These are phyloP conservation scores for Draba incana DNA, from an alignment of 345 rosid species.

Conservation along the genomic window DNA sequence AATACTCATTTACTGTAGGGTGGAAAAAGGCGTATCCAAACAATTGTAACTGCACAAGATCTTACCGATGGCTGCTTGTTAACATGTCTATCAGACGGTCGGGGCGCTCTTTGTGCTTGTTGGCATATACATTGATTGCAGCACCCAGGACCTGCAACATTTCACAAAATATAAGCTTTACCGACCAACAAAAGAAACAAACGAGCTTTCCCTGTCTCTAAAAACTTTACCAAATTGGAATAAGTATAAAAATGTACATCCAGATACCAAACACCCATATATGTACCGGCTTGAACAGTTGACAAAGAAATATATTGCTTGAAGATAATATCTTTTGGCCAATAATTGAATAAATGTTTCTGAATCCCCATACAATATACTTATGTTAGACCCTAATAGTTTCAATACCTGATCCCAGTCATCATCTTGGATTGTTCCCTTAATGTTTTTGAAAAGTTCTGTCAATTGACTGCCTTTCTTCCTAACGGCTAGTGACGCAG, in stretches of 20 bases:
- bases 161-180: conserved; percentile 24
- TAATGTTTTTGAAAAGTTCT: conserved; percentile 88
- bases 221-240: neutral
- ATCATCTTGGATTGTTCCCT: conserved; percentile 86
- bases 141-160: conserved; percentile 84
- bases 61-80: conserved; percentile 93
- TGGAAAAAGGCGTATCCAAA: conserved; percentile 5
- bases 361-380: neutral
- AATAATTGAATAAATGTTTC: neutral
- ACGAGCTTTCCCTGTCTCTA: conserved; percentile 11
- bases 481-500: conserved; percentile 92
- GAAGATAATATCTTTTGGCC: conserved; percentile 6
- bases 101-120: conserved; percentile 95
- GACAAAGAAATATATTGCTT: neutral
- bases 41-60: neutral
- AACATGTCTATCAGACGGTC: conserved; percentile 98
- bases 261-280: neutral
- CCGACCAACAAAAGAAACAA: neutral
- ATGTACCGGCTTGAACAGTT: neutral
- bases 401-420: conserved; percentile 96
- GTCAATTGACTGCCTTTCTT: conserved; percentile 91
- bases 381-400: conserved; percentile 1
- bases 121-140: conserved; percentile 92
- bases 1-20: neutral
- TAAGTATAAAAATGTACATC: neutral